Conservation (phyloP, 2,329 filamentous ascomycete species). For the Aspergillus piperis region DNA sequence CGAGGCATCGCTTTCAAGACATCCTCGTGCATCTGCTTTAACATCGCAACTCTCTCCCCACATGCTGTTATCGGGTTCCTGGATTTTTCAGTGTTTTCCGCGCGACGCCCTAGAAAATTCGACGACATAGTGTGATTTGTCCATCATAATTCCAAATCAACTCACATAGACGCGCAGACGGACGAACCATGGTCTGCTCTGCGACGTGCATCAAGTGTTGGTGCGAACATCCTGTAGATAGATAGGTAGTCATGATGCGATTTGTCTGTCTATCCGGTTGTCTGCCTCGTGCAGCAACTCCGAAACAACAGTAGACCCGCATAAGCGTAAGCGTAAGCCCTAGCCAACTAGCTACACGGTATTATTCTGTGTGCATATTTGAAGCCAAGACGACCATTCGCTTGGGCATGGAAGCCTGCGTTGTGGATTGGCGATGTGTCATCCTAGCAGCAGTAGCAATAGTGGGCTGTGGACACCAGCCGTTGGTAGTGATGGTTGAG, state of each 20-base stretch:
- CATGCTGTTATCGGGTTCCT: neutral
- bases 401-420: neutral
- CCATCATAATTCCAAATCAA: neutral
- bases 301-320: neutral
- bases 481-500: neutral
- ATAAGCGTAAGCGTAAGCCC: neutral
- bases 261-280: neutral
- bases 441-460: neutral
- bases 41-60: neutral
- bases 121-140: neutral
- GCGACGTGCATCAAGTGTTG: neutral
- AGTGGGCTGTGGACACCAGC: neutral
- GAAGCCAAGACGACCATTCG: neutral
- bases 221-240: neutral
- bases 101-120: neutral
- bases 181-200: neutral
- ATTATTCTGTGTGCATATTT: neutral
- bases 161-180: neutral
- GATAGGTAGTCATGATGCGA: neutral
- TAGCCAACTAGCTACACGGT: neutral
- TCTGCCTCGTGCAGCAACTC: neutral
- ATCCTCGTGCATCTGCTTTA: neutral
- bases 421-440: conserved; percentile 1
- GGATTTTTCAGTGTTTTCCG: neutral
- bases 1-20: neutral